These are phyloP conservation scores for Xylaria intraflava DNA, from an alignment of 495 filamentous ascomycete genomes.

Conservation along the genomic window DNA sequence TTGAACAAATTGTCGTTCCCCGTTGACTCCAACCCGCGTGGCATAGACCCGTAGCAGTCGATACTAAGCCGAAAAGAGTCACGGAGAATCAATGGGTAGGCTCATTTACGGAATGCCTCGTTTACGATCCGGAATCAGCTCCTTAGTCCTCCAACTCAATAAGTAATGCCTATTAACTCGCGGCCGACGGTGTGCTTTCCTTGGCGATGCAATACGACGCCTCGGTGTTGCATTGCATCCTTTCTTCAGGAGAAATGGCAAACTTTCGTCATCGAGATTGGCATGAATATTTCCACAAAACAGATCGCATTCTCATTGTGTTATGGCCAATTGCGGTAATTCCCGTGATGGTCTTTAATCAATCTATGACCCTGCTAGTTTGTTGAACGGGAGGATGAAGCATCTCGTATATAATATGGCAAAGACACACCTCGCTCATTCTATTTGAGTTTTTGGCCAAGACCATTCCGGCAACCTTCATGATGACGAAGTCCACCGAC, in stretches of 20 bases:
- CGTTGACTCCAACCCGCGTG: not conserved
- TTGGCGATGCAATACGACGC: not conserved
- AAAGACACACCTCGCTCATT: not conserved
- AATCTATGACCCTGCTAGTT: not conserved
- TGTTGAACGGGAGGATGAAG: not conserved
- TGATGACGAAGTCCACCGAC: not conserved
- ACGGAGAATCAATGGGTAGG: not conserved
- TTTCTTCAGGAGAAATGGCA: not conserved
- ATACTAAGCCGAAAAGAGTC: constrained; percentile 1
- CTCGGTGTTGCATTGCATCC: not conserved
- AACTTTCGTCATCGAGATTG: not conserved
- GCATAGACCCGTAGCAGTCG: not conserved
- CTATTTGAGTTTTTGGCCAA: too few relatives aligned
- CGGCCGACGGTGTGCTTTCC: not conserved
- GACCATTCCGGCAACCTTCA: not conserved
- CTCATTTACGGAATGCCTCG: not conserved
- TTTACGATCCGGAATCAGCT: not conserved
- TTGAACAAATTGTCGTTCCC: too few relatives aligned
- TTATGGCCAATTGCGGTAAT: not conserved
- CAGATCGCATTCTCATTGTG: not conserved
- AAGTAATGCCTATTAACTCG: not conserved
- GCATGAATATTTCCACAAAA: constrained; percentile 6
- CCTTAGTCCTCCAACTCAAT: not conserved
- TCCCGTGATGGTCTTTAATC: not conserved
- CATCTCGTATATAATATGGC: not conserved